These are phyloP conservation scores for Pseudomassariella vexata DNA, from an alignment of 2,329 filamentous ascomycete species.

Conservation along the genomic window DNA sequence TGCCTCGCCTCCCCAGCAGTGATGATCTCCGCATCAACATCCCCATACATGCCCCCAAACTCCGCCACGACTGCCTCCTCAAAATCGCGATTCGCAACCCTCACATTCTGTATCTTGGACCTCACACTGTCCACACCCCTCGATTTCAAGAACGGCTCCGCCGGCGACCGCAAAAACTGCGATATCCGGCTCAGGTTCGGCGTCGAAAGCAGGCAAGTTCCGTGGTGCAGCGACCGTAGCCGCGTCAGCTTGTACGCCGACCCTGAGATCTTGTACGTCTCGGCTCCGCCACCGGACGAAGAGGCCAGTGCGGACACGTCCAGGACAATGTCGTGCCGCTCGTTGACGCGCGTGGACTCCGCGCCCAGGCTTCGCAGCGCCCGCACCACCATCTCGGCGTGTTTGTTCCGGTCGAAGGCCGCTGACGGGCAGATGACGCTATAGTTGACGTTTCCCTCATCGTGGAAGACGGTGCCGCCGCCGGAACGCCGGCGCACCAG, in stretches of 20 bases:
- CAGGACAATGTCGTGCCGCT: conserved; percentile 82
- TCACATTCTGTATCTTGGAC: conserved; percentile 76
- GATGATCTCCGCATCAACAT: conserved; percentile 30
- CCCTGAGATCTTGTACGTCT: conserved; percentile 75
- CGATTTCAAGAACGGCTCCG: conserved; percentile 68
- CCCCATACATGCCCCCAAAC: conserved; percentile 63
- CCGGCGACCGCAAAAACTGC: conserved; percentile 70
- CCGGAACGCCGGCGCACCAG: conserved; percentile 82
- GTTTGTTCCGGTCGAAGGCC: conserved; percentile 74
- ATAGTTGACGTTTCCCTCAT: conserved; percentile 90
- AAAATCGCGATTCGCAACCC: conserved; percentile 42
- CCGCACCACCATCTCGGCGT: conserved; percentile 90
- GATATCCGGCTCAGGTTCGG: conserved; percentile 68
- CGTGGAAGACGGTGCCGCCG: conserved; percentile 92
- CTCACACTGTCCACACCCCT: conserved; percentile 89
- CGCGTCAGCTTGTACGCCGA: conserved; percentile 92
- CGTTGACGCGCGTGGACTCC: conserved; percentile 67
- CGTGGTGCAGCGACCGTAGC: conserved; percentile 79
- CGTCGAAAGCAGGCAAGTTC: conserved; percentile 77
- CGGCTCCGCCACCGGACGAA: background rate
- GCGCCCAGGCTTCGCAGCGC: conserved; percentile 61
- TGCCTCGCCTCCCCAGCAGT: conserved; percentile 41
- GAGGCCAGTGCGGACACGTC: conserved; percentile 8
- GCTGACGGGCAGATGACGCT: conserved; percentile 78
- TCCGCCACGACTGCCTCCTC: conserved; percentile 53